phyloP scores from a whole-genome alignment of 805 yeast genomes.

The Kodamaea hsintzibuensis region DNA sequence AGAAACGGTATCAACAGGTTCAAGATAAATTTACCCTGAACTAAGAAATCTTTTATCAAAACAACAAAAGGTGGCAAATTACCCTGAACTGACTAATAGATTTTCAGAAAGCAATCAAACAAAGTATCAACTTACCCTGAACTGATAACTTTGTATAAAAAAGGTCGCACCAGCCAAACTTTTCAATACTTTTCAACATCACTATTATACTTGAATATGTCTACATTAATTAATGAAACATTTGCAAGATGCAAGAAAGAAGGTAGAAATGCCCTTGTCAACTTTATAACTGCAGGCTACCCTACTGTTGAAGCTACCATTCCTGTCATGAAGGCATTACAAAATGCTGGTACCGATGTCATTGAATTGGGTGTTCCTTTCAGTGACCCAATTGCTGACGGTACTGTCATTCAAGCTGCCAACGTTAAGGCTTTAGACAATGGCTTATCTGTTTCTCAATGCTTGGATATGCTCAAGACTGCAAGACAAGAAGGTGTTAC shows the following conservation, averaged over 20 bases:
- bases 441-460: constrained; percentile 70
- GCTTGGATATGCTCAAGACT: constrained; percentile 66
- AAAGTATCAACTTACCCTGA: constrained; percentile 7
- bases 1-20: no score
- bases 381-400: constrained; percentile 98
- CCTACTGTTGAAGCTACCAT: constrained; percentile 88
- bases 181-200: background rate
- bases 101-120: background rate
- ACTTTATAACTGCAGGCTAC: constrained; percentile 92
- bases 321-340: constrained; percentile 83
- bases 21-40: background rate
- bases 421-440: constrained; percentile 80
- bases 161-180: background rate
- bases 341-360: constrained; percentile 92
- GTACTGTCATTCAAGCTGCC: constrained; percentile 92
- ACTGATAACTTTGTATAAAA: constrained; percentile 1
- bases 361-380: constrained; percentile 96
- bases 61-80: constrained; percentile 13
- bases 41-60: background rate
- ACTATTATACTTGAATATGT: constrained; percentile 33
- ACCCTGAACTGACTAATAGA: constrained; percentile 33
- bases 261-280: constrained; percentile 83
- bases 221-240: constrained; percentile 56
- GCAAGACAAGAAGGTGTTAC: constrained; percentile 86
- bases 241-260: constrained; percentile 61